Evolutionary conservation across 805 yeast genomes (phyloP).

Genomic region (Starmerella potacharoeniae): DNA sequence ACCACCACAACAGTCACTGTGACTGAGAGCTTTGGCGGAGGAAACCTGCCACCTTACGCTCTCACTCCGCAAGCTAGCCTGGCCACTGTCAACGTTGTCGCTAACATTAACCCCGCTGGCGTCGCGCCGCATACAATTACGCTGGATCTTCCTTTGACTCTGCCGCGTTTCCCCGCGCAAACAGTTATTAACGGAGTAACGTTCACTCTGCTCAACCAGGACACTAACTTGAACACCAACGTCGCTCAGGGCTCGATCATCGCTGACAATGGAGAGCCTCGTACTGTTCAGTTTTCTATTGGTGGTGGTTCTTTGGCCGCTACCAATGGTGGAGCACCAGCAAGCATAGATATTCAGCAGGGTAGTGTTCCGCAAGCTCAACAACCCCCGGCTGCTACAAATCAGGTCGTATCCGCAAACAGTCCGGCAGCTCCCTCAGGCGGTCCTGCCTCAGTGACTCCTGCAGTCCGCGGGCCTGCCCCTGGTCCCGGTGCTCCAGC

Average conservation of each 20-base stretch:
- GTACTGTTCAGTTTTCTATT: not conserved
- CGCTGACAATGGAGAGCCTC: not conserved
- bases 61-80: not conserved
- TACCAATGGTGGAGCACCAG: too few species aligned
- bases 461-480: too few species aligned
- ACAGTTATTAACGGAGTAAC: not conserved
- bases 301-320: not conserved
- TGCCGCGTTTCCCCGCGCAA: not conserved
- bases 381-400: too few species aligned
- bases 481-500: too few species aligned
- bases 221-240: not conserved
- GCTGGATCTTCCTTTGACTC: not conserved
- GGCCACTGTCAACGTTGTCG: not conserved
- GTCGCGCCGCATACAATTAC: not conserved
- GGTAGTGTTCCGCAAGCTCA: too few species aligned
- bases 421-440: too few species aligned
- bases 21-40: not conserved
- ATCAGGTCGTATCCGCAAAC: too few species aligned
- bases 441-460: too few species aligned
- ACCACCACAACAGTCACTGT: not conserved
- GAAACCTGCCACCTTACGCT: not conserved
- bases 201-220: not conserved
- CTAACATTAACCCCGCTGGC: not conserved
- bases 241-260: not conserved
- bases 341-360: too few species aligned